Evolutionary conservation across 106 monocot genomes (phyloP).

Genomic region (Allium cepa): DNA sequence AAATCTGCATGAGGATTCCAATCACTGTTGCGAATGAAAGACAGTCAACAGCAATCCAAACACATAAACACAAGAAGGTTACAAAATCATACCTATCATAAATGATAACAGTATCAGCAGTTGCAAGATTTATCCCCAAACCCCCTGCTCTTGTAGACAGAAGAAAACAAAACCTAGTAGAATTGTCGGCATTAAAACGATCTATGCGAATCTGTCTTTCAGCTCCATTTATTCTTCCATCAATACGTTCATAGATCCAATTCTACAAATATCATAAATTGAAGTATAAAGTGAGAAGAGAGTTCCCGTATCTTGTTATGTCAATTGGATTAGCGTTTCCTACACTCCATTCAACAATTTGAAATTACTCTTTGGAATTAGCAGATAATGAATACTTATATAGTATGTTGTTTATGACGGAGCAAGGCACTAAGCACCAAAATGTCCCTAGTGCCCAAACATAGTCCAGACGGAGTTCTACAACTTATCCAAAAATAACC

Average conservation of each 20-base stretch:
- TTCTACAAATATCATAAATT: conserved; percentile 38
- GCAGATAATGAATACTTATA: too few relatives aligned
- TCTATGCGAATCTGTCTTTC: conserved; percentile 99
- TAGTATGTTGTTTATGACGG: too few relatives aligned
- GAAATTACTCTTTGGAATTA: too few relatives aligned
- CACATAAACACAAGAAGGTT: conserved; percentile 7
- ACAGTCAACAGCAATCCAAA: background rate
- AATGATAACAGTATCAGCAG: conserved; percentile 95
- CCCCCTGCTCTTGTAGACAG: conserved; percentile 94
- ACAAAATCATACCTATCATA: conserved; percentile 62
- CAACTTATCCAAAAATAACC: too few relatives aligned
- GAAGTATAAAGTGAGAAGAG: background rate
- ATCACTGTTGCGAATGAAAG: conserved; percentile 37
- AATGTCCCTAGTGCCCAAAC: too few relatives aligned
- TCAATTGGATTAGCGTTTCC: too few relatives aligned
- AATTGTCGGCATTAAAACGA: conserved; percentile 92
- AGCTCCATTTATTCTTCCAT: conserved; percentile 87
- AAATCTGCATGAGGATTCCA: conserved; percentile 99
- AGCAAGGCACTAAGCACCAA: too few relatives aligned
- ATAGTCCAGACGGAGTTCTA: too few relatives aligned
- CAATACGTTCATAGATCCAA: conserved; percentile 97
- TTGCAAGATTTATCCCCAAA: conserved; percentile 93
- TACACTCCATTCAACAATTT: too few relatives aligned
- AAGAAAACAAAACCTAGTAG: conserved; percentile 83
- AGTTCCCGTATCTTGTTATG: background rate